Percentiles rank a stretch among this genome's conserved stretches.
phyloP scores from a whole-genome alignment of 768 basidiomycete genomes.

The Leccinum incarnatum region DNA sequence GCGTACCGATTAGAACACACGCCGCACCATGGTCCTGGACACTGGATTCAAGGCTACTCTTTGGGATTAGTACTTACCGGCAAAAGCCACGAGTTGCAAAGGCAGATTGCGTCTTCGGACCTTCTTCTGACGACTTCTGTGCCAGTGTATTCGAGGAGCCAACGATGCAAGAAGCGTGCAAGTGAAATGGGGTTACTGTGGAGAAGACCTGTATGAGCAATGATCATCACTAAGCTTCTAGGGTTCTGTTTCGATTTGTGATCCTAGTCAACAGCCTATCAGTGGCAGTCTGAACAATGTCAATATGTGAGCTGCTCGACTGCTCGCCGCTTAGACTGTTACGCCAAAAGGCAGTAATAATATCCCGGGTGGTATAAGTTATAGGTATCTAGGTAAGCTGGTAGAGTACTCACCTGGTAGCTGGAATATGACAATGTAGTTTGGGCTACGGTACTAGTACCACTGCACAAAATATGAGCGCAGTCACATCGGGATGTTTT shows the following conservation, averaged over 20 bases:
- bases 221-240: slow-evolving; percentile 25
- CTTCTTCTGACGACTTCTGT: slow-evolving; percentile 21
- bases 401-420: slow-evolving; percentile 5
- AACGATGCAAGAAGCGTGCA: slow-evolving; percentile 11
- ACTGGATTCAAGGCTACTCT: too few species aligned
- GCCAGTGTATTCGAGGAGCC: slow-evolving; percentile 26
- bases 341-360: not conserved
- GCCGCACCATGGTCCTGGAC: slow-evolving; percentile 15
- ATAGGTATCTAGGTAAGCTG: not conserved
- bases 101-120: slow-evolving; percentile 5
- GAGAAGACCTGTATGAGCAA: slow-evolving; percentile 18
- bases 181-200: slow-evolving; percentile 15
- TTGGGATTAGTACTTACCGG: slow-evolving; percentile 2
- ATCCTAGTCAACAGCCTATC: not conserved
- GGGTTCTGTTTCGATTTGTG: slow-evolving; percentile 22
- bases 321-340: not conserved
- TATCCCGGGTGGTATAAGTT: not conserved
- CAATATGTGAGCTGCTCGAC: not conserved
- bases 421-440: slow-evolving; percentile 13
- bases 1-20: slow-evolving; percentile 25
- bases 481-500: slow-evolving; percentile 14
- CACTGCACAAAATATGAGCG: slow-evolving; percentile 15
- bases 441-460: slow-evolving; percentile 8
- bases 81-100: slow-evolving; percentile 23
- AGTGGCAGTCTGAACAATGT: not conserved